Base-by-base conservation (phyloP, 371 early-diverging fungal species). In the Globomyces sp. region DNA sequence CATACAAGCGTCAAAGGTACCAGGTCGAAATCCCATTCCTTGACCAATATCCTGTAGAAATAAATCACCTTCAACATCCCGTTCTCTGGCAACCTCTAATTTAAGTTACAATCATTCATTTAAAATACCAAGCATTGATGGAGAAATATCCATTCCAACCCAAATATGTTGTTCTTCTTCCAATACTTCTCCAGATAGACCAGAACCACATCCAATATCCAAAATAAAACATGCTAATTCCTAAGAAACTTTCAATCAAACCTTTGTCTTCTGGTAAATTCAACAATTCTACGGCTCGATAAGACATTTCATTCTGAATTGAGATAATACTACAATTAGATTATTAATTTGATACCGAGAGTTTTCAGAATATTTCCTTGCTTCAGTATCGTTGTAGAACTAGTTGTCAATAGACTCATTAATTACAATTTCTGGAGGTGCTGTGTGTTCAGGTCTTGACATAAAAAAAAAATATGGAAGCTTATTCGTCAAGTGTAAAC, bases 151-250 rank as follows among this genome's bases (percentile, higher is more conserved):
- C 80, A 96, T 80, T 8, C 99, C 99, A 37, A 96, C 92, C 98
- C 99, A 98, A 43, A 86, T 65, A 71, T 96, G 94, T 4, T 93
- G 95, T 64, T 90, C 89, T 67, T 97, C 99, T 58, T 92, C 90
- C 50, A 99, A 76, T 42, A 94, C 91, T 74, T 97, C 94, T 8
- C 98, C 98, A 77, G 92, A 91, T 66, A 96, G 85, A 9, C 99
- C 99, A 3, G 92, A 93, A 50, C 97, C 99, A 76, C 97, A 96
- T n/a, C 98, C 97, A 66, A 98, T 90, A 75, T 98, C 98, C n/a
- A 98, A 83, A 55, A 99, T 74, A 47, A 84, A 89, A 53, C 86
- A 84, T 24, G 24, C 24, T 24, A 24, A 24, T 24, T 24, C 24
- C 24, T 24, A 24, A 24, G 24, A 24, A 24, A 24, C 24, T 24